Conservation (phyloP, 2,329 filamentous ascomycete species). For the Myriosclerotinia curreyana region DNA sequence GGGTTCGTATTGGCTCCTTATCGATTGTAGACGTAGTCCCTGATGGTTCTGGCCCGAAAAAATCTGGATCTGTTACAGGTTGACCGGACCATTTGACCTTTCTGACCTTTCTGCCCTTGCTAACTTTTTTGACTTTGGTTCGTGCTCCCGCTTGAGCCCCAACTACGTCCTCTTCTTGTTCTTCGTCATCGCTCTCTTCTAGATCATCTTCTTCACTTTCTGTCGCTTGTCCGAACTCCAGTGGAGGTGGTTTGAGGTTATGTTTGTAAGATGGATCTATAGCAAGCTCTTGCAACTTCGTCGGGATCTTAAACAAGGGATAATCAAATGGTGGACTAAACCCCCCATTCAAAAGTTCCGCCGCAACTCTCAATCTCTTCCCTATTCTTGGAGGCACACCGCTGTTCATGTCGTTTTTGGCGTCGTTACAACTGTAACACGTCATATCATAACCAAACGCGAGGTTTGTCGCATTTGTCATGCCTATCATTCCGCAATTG, state of each 20-base stretch:
- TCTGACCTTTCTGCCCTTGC: neutral
- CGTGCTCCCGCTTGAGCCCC: neutral
- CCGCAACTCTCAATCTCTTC: constrained; percentile 7
- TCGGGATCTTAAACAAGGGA: constrained; percentile 7
- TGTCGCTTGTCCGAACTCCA: rapidly evolving
- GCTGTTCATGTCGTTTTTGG: neutral
- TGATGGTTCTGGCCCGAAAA: neutral
- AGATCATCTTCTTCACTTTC: rapidly evolving
- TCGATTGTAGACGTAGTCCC: neutral
- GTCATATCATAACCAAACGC: constrained; percentile 16
- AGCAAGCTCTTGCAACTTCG: neutral
- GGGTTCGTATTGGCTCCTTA: neutral
- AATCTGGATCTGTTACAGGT: neutral
- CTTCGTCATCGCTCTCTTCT: neutral
- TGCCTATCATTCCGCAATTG: constrained; percentile 2
- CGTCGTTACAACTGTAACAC: neutral
- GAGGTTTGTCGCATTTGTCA: neutral
- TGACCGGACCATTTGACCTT: constrained; percentile 6
- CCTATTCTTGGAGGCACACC: neutral
- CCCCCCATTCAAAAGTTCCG: constrained; percentile 14
- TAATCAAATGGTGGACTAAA: constrained; percentile 15
- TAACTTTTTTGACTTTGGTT: constrained; percentile 9
- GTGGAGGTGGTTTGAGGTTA: neutral
- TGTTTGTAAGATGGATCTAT: constrained; percentile 5
- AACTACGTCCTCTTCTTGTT: neutral